Evolutionary conservation across 345 rosid genomes (phyloP).

Genomic region (Viola odorata): DNA sequence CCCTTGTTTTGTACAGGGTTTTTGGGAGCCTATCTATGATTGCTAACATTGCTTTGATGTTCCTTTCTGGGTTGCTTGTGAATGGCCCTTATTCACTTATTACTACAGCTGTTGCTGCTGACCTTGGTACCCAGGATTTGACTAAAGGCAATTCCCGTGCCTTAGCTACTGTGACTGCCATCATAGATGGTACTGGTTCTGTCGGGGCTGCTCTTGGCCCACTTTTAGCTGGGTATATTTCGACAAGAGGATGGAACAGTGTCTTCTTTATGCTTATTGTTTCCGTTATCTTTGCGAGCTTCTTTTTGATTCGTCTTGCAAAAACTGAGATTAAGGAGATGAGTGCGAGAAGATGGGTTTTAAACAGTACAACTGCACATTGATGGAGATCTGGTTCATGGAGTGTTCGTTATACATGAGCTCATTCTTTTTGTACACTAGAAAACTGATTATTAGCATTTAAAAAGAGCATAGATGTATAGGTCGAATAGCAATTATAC

Average conservation of each 20-base stretch:
- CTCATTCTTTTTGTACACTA: too few relatives aligned
- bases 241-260: slow-evolving; percentile 77
- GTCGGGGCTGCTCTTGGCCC: slow-evolving; percentile 93
- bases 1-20: slow-evolving; percentile 53
- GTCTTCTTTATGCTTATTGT: slow-evolving; percentile 70
- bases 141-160: slow-evolving; percentile 76
- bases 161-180: slow-evolving; percentile 84
- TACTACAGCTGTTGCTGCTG: slow-evolving; percentile 92
- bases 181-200: slow-evolving; percentile 94
- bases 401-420: too few relatives aligned
- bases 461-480: too few relatives aligned
- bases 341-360: slow-evolving; percentile 26
- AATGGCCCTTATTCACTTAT: slow-evolving; percentile 86
- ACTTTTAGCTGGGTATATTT: slow-evolving; percentile 75
- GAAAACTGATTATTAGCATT: too few relatives aligned
- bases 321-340: slow-evolving; percentile 46
- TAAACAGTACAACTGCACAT: slow-evolving; percentile 6
- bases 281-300: slow-evolving; percentile 46
- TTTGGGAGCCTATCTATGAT: slow-evolving; percentile 63
- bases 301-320: slow-evolving; percentile 58
- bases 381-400: slow-evolving; percentile 3
- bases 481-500: too few relatives aligned
- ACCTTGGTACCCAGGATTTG: slow-evolving; percentile 82
- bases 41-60: slow-evolving; percentile 59
- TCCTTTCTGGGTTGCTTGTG: slow-evolving; percentile 68